Evolutionary conservation across 179 eudicot genomes (phyloP).

Genomic region (Carnegiea gigantea): DNA sequence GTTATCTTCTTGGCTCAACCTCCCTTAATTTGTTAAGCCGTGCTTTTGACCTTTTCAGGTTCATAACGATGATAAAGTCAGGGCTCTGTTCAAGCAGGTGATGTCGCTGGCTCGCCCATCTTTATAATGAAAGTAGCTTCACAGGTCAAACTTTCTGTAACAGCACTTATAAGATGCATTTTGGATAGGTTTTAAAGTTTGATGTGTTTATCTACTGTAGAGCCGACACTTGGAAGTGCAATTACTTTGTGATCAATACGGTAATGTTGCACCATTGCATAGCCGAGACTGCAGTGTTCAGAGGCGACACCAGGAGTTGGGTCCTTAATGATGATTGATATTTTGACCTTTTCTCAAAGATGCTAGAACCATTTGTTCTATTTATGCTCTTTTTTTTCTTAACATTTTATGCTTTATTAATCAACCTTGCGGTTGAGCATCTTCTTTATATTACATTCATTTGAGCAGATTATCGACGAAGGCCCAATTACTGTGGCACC

Average conservation of each 20-base stretch:
- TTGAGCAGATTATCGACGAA: slow-evolving; percentile 85
- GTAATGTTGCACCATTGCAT: slow-evolving; percentile 96
- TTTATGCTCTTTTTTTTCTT: slow-evolving; percentile 5
- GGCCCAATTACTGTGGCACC: slow-evolving; percentile 97
- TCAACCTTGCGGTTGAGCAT: neutral
- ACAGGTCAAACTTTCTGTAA: slow-evolving; percentile 57
- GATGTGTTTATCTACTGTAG: slow-evolving; percentile 36
- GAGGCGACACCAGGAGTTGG: slow-evolving; percentile 93
- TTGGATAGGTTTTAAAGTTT: neutral
- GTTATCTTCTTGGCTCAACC: neutral
- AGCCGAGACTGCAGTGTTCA: slow-evolving; percentile 98
- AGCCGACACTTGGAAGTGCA: slow-evolving; percentile 97
- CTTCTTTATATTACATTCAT: slow-evolving; percentile 11
- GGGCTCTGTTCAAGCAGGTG: slow-evolving; percentile 96
- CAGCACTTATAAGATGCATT: slow-evolving; percentile 5
- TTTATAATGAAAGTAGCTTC: slow-evolving; percentile 97
- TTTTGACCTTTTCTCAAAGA: neutral
- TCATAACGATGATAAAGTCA: slow-evolving; percentile 94
- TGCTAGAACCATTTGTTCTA: no score
- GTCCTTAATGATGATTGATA: slow-evolving; percentile 7
- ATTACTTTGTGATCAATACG: slow-evolving; percentile 89
- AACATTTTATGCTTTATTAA: neutral
- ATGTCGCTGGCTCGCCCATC: slow-evolving; percentile 97
- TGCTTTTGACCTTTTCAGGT: slow-evolving; percentile 55
- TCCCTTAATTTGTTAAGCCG: neutral